Percentiles rank a stretch among this genome's conserved stretches.
These are phyloP conservation scores for Beauveria rudraprayagi DNA, from an alignment of 2,329 filamentous ascomycete genomes.

Conservation along the genomic window DNA sequence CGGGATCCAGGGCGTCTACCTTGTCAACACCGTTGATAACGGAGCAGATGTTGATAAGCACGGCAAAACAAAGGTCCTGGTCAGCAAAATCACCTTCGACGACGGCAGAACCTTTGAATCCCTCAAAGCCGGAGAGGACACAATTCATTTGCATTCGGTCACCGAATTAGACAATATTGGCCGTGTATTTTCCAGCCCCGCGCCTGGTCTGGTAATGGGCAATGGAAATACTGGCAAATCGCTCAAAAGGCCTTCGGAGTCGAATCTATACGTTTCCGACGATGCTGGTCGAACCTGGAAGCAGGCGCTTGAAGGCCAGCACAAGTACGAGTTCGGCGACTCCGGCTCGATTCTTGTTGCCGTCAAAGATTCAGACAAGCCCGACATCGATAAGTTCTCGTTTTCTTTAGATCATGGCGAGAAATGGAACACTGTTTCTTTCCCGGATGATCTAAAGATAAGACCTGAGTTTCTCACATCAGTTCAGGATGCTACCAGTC, in stretches of 20 bases:
- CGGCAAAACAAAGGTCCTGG: conserved; percentile 55
- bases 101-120: conserved; percentile 80
- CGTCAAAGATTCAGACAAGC: conserved; percentile 61
- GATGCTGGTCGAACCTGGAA: conserved; percentile 84
- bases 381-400: conserved; percentile 48
- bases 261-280: conserved; percentile 81
- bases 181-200: conserved; percentile 84
- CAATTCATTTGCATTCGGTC: conserved; percentile 85
- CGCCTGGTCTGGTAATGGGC: conserved; percentile 88
- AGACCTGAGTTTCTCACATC: conserved; percentile 71
- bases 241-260: conserved; percentile 62
- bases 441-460: conserved; percentile 61
- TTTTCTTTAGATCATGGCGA: conserved; percentile 90
- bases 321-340: conserved; percentile 95
- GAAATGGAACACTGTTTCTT: conserved; percentile 64
- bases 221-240: conserved; percentile 80
- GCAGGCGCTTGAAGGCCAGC: conserved; percentile 65
- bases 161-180: conserved; percentile 77
- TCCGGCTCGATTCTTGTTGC: conserved; percentile 85
- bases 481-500: conserved; percentile 82
- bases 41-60: conserved; percentile 61
- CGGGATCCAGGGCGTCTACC: conserved; percentile 82
- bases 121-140: conserved; percentile 59
- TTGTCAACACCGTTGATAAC: conserved; percentile 87
- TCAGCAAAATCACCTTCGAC: conserved; percentile 85